Conservation (phyloP, 306 rosid species). For the Styphnolobium japonicum region DNA sequence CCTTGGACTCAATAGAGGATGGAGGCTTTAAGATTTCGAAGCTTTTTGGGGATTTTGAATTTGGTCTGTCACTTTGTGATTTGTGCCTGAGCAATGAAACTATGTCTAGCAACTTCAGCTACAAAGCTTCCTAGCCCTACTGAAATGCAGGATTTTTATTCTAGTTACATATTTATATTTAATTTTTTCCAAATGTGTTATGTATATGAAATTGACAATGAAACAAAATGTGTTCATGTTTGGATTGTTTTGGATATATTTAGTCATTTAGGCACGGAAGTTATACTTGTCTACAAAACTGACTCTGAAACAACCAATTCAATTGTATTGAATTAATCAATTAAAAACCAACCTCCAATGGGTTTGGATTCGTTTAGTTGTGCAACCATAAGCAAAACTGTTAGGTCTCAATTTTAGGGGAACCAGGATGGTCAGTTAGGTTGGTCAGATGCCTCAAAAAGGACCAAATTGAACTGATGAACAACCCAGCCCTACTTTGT, state of each 20-base stretch:
- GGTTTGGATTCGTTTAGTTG: not conserved
- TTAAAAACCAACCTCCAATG: not conserved
- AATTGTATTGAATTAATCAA: not conserved
- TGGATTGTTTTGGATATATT: not conserved
- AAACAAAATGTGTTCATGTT: not conserved
- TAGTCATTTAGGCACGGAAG: not conserved
- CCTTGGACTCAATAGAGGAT: too few relatives aligned
- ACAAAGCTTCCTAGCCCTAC: not conserved
- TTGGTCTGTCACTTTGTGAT: too few relatives aligned
- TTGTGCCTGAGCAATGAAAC: too few relatives aligned
- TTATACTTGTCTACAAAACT: not conserved
- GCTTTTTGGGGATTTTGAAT: too few relatives aligned
- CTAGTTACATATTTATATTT: not conserved
- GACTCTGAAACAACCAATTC: not conserved
- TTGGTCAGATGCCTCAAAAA: not conserved
- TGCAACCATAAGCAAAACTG: not conserved
- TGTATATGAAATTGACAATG: not conserved
- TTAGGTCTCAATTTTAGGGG: not conserved
- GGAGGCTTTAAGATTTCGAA: too few relatives aligned
- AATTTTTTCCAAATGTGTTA: not conserved
- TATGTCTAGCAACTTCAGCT: not conserved
- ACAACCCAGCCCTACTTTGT: not conserved
- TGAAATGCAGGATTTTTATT: not conserved
- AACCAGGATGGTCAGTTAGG: not conserved
- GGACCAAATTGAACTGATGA: not conserved